Evolutionary conservation across 495 filamentous ascomycete genomes (phyloP), one percentile per base, ranked within the genome.

Genomic region (Tetracladium marchalianum): DNA sequence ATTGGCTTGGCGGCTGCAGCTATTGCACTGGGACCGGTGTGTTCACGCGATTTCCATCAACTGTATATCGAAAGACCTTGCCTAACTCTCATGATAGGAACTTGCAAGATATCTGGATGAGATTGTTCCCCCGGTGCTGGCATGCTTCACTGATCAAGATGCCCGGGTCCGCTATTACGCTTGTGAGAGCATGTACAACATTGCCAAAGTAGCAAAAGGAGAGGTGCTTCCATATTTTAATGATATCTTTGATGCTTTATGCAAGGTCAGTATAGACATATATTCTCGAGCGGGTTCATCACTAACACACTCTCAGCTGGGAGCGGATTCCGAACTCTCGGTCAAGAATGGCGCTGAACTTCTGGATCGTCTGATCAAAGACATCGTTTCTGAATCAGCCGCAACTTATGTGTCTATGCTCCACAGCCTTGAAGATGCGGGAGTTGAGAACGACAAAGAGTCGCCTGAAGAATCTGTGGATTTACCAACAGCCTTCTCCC

Each of bases 151-250:
- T 16, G 93, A 99, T 56, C 92, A 97, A 69, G 93, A 99, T 82
- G 93, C 93, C 16, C 76, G 93, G 42, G 93, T 99, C 13, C 80
- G 93, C 44, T 99, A 99, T 62, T 99, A 99, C 65, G 93, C 93
- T 39, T 99, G 93, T 67, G 93, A 99, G 74, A 92, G 89, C 66
- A 99, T 99, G 93, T 99, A 99, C 63, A 99, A 99, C 58, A 97
- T 99, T 58, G 89, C 93, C 51, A 98, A 98, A 68, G 92, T 97
- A 8, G 92, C 93, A 17, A 99, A 99, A 62, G 93, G 93, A 37
- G 93, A 99, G 62, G 92, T 95, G 27, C 62, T 97, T 50, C 73
- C 89, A 16, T 97, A 94, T 67, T 99, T 96, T 67, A 97, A 99
- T 61, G 82, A 96, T 42, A 90, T 97, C 36, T 99, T 99, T 59